These are phyloP conservation scores for Podospora bellae-mahoneyi DNA, from an alignment of 495 filamentous ascomycete genomes.

Conservation along the genomic window DNA sequence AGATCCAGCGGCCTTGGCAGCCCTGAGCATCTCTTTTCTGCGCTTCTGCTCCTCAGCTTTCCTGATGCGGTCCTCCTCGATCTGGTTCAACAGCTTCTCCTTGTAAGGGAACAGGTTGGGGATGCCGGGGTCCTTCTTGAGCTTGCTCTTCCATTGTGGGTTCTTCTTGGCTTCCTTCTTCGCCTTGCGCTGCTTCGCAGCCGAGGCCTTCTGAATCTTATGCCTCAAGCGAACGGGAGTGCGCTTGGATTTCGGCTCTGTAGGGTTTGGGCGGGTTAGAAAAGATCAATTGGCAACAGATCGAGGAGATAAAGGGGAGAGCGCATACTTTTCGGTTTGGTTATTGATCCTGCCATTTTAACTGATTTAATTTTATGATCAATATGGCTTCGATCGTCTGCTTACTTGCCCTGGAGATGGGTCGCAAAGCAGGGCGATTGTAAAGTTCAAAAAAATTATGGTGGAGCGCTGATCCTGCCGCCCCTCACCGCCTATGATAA, in stretches of 20 bases:
- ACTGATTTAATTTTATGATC: conserved; percentile 6
- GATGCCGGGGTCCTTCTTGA: conserved; percentile 97
- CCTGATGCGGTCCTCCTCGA: conserved; percentile 77
- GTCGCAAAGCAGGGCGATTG: background rate
- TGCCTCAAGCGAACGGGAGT: conserved; percentile 81
- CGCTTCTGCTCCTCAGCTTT: conserved; percentile 76
- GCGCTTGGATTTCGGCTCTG: conserved; percentile 94
- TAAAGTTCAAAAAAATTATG: conserved; percentile 30
- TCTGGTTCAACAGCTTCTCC: conserved; percentile 87
- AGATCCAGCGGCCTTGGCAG: conserved; percentile 48
- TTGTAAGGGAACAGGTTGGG: conserved; percentile 98
- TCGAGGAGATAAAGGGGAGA: background rate
- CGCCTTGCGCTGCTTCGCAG: conserved; percentile 83
- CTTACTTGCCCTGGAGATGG: background rate
- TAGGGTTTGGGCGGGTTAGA: background rate
- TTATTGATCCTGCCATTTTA: conserved; percentile 48
- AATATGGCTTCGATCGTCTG: conserved; percentile 10
- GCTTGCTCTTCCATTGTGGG: conserved; percentile 85
- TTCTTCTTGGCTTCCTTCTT: conserved; percentile 91
- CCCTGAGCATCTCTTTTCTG: conserved; percentile 67
- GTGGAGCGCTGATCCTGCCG: conserved; percentile 37
- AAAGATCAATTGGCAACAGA: background rate
- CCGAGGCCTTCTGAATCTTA: conserved; percentile 93
- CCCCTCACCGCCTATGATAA: conserved; percentile 39
- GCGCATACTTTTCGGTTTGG: conserved; percentile 51